Conservation (phyloP, 306 rosid genomes). For the Castanopsis chinensis region DNA sequence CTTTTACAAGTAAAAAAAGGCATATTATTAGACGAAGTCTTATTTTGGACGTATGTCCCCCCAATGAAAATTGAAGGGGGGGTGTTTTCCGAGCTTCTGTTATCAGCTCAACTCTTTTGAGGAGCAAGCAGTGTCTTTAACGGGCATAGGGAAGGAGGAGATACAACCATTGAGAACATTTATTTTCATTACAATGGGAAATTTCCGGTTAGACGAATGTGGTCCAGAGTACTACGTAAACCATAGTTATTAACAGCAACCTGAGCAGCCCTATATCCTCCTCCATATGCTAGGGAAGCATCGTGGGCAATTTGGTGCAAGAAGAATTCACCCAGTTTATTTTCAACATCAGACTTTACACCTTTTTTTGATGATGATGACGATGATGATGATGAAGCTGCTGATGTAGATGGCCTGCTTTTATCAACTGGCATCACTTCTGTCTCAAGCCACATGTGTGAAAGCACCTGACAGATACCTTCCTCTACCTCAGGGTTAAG, state of each 20-base stretch:
- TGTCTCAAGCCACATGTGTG: slow-evolving; percentile 95
- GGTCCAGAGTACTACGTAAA: slow-evolving; percentile 73
- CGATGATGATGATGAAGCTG: slow-evolving; percentile 43
- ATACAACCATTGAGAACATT: not conserved
- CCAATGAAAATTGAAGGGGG: slow-evolving; percentile 27
- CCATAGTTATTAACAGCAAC: slow-evolving; percentile 83
- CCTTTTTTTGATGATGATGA: slow-evolving; percentile 77
- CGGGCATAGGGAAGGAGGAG: not conserved
- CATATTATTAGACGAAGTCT: slow-evolving; percentile 25
- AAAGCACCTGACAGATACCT: slow-evolving; percentile 96
- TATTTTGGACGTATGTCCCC: slow-evolving; percentile 27
- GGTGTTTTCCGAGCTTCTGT: slow-evolving; percentile 22
- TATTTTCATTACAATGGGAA: slow-evolving; percentile 56
- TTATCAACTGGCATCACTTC: slow-evolving; percentile 71
- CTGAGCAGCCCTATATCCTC: slow-evolving; percentile 87
- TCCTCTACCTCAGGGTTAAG: slow-evolving; percentile 92
- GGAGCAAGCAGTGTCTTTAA: slow-evolving; percentile 9
- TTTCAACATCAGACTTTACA: slow-evolving; percentile 62
- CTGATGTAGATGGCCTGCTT: slow-evolving; percentile 67
- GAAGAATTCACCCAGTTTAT: slow-evolving; percentile 86
- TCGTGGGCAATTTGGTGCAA: slow-evolving; percentile 81
- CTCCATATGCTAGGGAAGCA: slow-evolving; percentile 91
- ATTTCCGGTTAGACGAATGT: slow-evolving; percentile 69
- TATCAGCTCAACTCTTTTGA: slow-evolving; percentile 21
- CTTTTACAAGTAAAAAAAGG: not conserved